A percentile compares a stretch with the other conserved stretches of the same genome.
phyloP scores from a whole-genome alignment of 345 rosid species.

The Eucalyptus decipiens region DNA sequence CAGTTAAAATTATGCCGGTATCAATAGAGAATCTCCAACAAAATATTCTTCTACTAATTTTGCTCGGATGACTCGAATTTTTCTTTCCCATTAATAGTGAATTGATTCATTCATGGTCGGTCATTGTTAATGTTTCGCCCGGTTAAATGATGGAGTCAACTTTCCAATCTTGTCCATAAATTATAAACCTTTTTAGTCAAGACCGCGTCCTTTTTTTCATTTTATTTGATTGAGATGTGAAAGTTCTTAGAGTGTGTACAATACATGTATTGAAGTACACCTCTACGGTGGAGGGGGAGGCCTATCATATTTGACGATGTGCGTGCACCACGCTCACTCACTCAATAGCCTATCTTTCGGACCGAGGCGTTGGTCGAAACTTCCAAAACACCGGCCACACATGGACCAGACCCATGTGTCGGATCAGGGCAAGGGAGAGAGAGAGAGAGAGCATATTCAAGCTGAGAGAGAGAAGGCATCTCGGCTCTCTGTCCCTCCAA shows the following conservation, averaged over 20 bases:
- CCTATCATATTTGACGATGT: background rate
- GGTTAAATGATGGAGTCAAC: background rate
- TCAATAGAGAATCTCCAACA: background rate
- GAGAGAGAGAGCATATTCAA: background rate
- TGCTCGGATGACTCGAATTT: background rate
- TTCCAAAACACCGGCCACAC: background rate
- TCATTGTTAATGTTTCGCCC: background rate
- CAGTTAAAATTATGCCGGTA: accelerated
- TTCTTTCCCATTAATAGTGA: background rate
- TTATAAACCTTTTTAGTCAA: background rate
- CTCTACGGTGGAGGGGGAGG: background rate
- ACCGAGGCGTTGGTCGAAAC: background rate
- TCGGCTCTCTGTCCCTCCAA: background rate
- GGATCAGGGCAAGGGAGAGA: background rate
- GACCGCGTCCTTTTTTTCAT: background rate
- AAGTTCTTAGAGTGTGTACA: background rate
- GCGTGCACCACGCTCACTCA: background rate
- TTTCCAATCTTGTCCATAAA: background rate
- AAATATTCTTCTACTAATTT: background rate
- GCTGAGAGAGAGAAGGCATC: background rate
- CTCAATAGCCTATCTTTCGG: background rate
- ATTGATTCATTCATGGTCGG: background rate
- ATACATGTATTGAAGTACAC: background rate
- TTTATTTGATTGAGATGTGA: background rate
- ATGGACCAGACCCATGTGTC: background rate